Base-by-base conservation (phyloP, 2,329 filamentous ascomycete genomes). In the Ophiostoma montium region DNA sequence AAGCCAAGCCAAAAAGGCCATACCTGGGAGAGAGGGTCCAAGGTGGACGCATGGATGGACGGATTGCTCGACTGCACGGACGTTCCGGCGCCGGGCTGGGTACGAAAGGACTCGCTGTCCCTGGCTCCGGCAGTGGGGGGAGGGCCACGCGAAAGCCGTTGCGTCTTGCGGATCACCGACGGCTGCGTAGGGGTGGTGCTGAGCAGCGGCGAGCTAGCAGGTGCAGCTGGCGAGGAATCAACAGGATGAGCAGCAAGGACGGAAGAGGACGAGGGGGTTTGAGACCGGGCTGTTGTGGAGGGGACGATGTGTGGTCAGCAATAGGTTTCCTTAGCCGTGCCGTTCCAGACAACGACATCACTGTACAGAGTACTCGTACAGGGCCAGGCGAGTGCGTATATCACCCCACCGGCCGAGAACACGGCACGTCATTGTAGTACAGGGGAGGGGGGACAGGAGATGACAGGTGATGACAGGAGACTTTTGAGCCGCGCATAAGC, bases 1-100 rank as follows among this genome's bases (percentile, higher is more conserved):
- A n/a, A n/a, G n/a, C n/a, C n/a, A 31, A 36, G 9, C 18, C 11
- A 23, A 23, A 31, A 31, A 23, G n/a, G n/a, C 11, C 31, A 15
- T 52, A 62, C 60, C 51, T 61, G 60, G 2, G 60, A 62, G 18
- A 62, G 52, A 5, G 60, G 60, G 47, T 62, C 60, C 41, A 62
- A 59, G 41, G 53, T 54, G 3, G 54, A 54, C 5, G 57, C 35
- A 30, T 45, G 53, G 35, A 36, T 48, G 3, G 51, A 48, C 5
- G 50, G 47, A 18, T 47, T 54, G 49, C 38, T 49, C 19, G 52
- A 50, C 19, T 38, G 39, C 15, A 46, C 48, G 3, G 51, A 46
- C 15, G 48, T 38, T 31, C 47, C 52, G 3, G 47, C 27, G 42
- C 35, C 52, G 44, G 36, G 35, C 41, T 50, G 44, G 7, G 15